These are phyloP conservation scores for Vicia faba DNA, from an alignment of 306 rosid species.

Conservation along the genomic window DNA sequence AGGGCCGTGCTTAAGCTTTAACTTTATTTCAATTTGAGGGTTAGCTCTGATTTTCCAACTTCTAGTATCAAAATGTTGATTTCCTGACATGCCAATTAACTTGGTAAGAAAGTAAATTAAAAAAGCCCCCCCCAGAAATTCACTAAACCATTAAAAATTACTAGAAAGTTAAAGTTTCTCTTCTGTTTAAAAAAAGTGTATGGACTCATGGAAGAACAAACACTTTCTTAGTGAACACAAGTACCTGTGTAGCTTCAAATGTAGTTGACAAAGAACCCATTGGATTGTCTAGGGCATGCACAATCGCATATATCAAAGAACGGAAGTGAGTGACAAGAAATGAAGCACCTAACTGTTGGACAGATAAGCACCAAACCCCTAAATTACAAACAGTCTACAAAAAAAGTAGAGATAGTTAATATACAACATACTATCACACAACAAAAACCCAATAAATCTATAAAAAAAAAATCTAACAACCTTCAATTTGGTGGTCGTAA, in stretches of 20 bases:
- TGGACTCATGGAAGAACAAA: neutral
- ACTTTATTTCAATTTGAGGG: slow-evolving; percentile 1
- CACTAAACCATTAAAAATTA: neutral
- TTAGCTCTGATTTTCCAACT: slow-evolving; percentile 16
- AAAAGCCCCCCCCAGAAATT: neutral
- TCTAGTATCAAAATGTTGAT: neutral
- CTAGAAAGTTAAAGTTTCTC: neutral
- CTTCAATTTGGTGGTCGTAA: slow-evolving; percentile 69
- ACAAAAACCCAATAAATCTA: neutral
- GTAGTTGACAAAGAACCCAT: slow-evolving; percentile 86
- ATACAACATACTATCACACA: neutral
- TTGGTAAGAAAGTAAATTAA: slow-evolving; percentile 1
- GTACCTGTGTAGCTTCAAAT: slow-evolving; percentile 87
- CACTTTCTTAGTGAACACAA: neutral
- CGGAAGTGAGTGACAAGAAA: slow-evolving; percentile 51
- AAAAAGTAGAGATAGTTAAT: slow-evolving; percentile 26
- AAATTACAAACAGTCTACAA: slow-evolving; percentile 80
- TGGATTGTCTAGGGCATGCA: slow-evolving; percentile 83
- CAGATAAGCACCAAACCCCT: slow-evolving; percentile 86
- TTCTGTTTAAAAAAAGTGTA: neutral
- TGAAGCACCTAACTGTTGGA: slow-evolving; percentile 60
- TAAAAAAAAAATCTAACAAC: slow-evolving; percentile 35
- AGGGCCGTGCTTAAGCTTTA: slow-evolving; percentile 3
- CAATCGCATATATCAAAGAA: slow-evolving; percentile 59
- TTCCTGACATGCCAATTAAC: neutral